These are phyloP conservation scores for Discostella stelligeroides DNA, from an alignment of 108 stramenopile species.

Conservation along the genomic window DNA sequence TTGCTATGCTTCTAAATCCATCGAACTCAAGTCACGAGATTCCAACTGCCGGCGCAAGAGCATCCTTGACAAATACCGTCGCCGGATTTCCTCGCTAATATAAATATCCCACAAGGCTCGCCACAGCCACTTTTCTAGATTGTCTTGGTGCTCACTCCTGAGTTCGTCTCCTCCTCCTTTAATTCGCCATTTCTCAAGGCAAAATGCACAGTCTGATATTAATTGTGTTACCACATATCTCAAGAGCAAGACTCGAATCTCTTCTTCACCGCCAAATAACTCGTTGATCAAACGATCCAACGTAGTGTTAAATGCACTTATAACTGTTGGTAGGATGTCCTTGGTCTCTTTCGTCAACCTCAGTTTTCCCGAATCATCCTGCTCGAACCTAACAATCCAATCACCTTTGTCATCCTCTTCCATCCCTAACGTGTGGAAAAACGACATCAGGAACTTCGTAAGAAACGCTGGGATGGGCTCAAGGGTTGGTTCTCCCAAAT, in stretches of 20 bases:
- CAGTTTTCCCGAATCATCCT: conserved; percentile 48
- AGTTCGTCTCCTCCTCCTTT: conserved; percentile 68
- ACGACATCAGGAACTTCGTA: conserved; percentile 78
- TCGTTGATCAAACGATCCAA: conserved; percentile 62
- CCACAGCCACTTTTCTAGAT: no score
- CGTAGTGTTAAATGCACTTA: conserved; percentile 63
- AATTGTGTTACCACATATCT: conserved; percentile 71
- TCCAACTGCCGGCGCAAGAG: not conserved
- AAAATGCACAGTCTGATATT: conserved; percentile 69
- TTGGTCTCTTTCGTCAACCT: conserved; percentile 56
- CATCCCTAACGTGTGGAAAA: conserved; percentile 82
- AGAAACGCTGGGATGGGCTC: conserved; percentile 75
- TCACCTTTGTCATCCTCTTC: conserved; percentile 65
- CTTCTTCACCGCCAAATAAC: conserved; percentile 65
- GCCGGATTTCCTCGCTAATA: conserved; percentile 33
- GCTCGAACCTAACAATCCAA: conserved; percentile 72
- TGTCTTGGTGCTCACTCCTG: no score
- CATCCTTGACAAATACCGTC: conserved; percentile 25
- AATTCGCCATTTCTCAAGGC: conserved; percentile 67
- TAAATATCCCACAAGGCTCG: conserved; percentile 55
- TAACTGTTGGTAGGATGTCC: conserved; percentile 57
- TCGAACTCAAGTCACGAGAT: not conserved
- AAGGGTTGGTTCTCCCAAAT: conserved; percentile 68
- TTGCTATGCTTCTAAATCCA: no score
- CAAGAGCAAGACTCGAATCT: conserved; percentile 60